Conservation (phyloP, 257 asterid genomes). For the Solanum sejunctum region DNA sequence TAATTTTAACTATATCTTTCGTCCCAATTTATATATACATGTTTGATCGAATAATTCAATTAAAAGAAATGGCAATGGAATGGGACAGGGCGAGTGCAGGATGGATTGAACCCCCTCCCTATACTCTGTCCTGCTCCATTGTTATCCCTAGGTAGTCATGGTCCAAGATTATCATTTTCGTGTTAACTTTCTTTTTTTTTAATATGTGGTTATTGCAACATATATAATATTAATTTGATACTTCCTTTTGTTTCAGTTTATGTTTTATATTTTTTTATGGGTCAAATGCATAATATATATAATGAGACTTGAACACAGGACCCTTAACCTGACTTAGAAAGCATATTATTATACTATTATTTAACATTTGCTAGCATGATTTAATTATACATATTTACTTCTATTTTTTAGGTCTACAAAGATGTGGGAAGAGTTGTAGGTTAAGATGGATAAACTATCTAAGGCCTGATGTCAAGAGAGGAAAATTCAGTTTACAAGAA, state of each 20-base stretch:
- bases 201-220: background rate
- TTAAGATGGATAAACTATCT: slow-evolving; percentile 18
- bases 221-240: background rate
- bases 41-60: too few relatives aligned
- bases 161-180: background rate
- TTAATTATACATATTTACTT: too few relatives aligned
- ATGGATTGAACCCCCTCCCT: background rate
- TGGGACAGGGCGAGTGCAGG: background rate
- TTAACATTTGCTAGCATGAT: too few relatives aligned
- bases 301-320: background rate
- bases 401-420: slow-evolving; percentile 1
- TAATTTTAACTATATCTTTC: background rate
- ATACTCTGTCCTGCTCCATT: background rate
- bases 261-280: background rate
- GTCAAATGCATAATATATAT: background rate
- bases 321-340: background rate
- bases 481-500: slow-evolving; percentile 13
- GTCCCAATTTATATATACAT: background rate
- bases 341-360: background rate
- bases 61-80: background rate
- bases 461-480: slow-evolving; percentile 16
- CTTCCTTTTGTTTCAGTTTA: background rate
- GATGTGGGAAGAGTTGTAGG: slow-evolving; percentile 22
- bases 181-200: background rate
- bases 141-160: background rate